Base-by-base conservation (phyloP, 1,284 basidiomycete species). In the Cryptococcus neoformans region DNA sequence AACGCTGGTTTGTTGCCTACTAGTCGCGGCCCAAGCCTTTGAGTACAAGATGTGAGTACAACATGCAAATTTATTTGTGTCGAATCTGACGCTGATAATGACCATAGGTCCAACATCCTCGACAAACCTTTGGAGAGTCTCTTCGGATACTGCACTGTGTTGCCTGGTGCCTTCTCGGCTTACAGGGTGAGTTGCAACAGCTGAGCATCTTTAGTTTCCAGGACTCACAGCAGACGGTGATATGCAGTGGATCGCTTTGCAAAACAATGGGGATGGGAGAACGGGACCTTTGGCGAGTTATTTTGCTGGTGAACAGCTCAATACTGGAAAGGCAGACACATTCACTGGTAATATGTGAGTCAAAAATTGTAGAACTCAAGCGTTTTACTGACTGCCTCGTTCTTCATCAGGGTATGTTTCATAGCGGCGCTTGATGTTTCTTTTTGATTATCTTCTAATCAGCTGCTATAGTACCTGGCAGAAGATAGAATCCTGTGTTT, bases 41-140 rank as follows among this genome's bases (percentile, higher is more conserved):
- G 92, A 95, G 75, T 95, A 94, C 80, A 94, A 93, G 51, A 72
- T 74, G 67, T 44, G 51, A 5, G 39, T 42, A 44, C 17, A 9
- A 3, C 42, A 8, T 11, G 17, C 16, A 34, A 4, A 9, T 16
- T 9, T 7, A 12, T 35, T 34, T 34, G 28, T 14, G 46, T 28
- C 21, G 6, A 28, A n/a, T 14, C 21, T n/a, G 21, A 35, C 34
- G 2, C 35, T 49, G 48, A 49, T 14, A 16, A 40, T 14, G 10
- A 3, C 9, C 7, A 16, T 35, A 52, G 51, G 51, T 89, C 89
- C 63, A 88, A 91, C 73, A 95, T 97, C 62, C 81, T 97, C 44
- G 94, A 97, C 78, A 98, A 98, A 76, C 89, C 94, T 1, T 91
- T 88, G 14, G 94, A 98, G 71, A 89, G 86, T 14, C 82, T 95